A percentile compares a stretch with the other conserved stretches of the same genome.
Evolutionary conservation across 805 yeast genomes (phyloP).

Genomic region (Kluyveromyces wickerhamii): DNA sequence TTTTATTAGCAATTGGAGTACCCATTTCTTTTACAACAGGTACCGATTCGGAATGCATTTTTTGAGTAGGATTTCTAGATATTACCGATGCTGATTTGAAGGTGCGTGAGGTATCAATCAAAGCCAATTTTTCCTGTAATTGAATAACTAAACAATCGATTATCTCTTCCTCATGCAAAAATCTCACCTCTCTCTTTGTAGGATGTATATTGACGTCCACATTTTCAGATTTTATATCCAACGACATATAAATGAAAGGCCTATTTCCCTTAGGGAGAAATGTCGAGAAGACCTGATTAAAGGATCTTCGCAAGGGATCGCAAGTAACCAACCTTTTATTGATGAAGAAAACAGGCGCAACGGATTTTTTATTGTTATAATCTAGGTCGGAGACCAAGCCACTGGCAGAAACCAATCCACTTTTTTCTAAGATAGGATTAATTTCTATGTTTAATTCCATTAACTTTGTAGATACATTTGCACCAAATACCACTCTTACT

Average conservation of each 20-base stretch:
- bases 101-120: conserved; percentile 58
- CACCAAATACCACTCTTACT: conserved; percentile 67
- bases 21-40: too few relatives aligned
- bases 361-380: conserved; percentile 53
- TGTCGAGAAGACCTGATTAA: conserved; percentile 50
- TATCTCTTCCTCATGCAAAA: conserved; percentile 80
- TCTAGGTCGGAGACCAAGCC: conserved; percentile 71
- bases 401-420: conserved; percentile 44
- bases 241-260: conserved; percentile 69
- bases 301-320: conserved; percentile 68
- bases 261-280: conserved; percentile 71
- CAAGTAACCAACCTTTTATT: conserved; percentile 77
- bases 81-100: conserved; percentile 58
- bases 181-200: conserved; percentile 85
- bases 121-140: conserved; percentile 44
- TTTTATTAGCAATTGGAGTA: conserved; percentile 10
- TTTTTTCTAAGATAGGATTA: conserved; percentile 15
- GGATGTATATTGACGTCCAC: conserved; percentile 96
- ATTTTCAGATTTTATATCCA: conserved; percentile 58
- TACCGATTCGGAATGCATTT: not conserved
- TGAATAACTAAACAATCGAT: conserved; percentile 47
- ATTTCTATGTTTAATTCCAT: conserved; percentile 36
- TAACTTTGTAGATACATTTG: conserved; percentile 56
- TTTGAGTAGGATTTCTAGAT: conserved; percentile 18
- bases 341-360: conserved; percentile 71